Percentiles rank a stretch among this genome's conserved stretches.
Conservation (phyloP, 225 moss, liverwort and hornwort genomes). For the Rhytidiadelphus loreus region DNA sequence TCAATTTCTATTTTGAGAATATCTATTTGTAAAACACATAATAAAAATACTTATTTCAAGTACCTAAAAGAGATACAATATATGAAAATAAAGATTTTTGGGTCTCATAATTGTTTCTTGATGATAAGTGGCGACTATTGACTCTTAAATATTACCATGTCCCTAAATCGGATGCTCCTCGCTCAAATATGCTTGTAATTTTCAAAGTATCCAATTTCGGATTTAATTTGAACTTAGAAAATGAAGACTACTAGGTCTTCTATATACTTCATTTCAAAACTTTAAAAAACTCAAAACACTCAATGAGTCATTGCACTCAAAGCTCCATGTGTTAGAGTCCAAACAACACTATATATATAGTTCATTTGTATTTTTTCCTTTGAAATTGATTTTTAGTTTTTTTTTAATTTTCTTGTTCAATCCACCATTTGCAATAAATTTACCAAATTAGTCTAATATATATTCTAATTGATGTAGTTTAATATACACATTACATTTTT, state of each 20-base stretch:
- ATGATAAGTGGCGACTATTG: accelerated
- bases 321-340: background rate
- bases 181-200: background rate
- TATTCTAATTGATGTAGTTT: background rate
- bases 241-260: background rate
- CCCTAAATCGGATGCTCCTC: accelerated
- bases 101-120: accelerated
- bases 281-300: background rate
- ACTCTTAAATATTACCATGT: accelerated
- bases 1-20: too few species aligned
- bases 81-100: too few species aligned
- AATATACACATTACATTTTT: accelerated
- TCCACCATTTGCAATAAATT: accelerated
- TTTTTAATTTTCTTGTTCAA: too few species aligned
- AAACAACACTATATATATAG: accelerated
- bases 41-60: background rate
- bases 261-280: accelerated
- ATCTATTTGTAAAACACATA: accelerated
- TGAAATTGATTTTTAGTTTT: accelerated
- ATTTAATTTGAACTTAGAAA: accelerated
- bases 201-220: background rate
- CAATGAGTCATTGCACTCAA: background rate
- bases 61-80: background rate
- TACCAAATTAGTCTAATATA: accelerated
- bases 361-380: background rate